Evolutionary conservation across 805 yeast species (phyloP), one percentile per base, ranked within the genome.

Genomic region (Ogataea methylovora): DNA sequence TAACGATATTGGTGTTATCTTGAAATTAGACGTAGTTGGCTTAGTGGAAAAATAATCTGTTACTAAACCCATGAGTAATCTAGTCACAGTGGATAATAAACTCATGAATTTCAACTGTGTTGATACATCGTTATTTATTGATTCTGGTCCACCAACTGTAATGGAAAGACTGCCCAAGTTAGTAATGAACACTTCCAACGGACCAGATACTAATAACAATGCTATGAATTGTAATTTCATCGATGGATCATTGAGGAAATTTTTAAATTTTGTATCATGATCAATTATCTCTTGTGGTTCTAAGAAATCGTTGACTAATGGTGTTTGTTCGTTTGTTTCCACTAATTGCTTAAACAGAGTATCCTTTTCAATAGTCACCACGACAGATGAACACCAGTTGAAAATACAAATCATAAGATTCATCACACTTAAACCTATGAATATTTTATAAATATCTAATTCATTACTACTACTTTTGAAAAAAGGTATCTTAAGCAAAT

Each of bases 141-240:
- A 10, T 22, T 17, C 0, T 19, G 5, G n/a, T 21, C 20, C 41
- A 17, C 60, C 56, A 4, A 65, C 53, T 24, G 71, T 56, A 27
- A 60, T 56, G n/a, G 80, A 60, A 10, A 88, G 61, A 7, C 87
- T 39, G 1, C 90, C 92, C 69, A 88, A 69, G 51, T 87, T 84
- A 36, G 86, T 83, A 42, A 84, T 75, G 54, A 74, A 86, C 67
- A 85, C 76, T 48, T 88, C 97, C 37, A 84, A 61, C 0, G 95
- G 90, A 0, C 97, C 97, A 19, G 84, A 58, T 23, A 79, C 69
- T 30, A 85, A 57, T 19, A 87, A 63, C 34, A 87, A 67, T 9
- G 86, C 70, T 3, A 69, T 39, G 18, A 83, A 63, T n/a, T 85
- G 57, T 2, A 80, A 39, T 65, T 84, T 79, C 30, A 85, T 73